Base-by-base conservation (phyloP, 441 rosid genomes). In the Codiaeum variegatum region DNA sequence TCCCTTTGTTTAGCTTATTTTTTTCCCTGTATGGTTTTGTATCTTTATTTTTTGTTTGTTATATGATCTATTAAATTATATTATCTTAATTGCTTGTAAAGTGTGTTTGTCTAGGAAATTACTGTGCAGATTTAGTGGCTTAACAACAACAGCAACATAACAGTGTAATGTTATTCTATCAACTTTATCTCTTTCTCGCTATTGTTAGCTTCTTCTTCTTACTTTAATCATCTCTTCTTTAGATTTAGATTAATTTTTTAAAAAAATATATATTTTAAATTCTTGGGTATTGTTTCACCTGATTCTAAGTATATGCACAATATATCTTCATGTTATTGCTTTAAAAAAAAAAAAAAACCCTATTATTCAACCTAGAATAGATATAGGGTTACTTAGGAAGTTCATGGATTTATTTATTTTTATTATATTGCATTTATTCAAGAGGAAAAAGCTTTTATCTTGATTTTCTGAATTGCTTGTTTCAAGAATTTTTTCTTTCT, bases 301-400 rank as follows among this genome's bases (percentile, higher is more conserved):
- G 72, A 78, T 70, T 76, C 80, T 63, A 13, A 29, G 29, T 34
- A 31, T 65, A n/a, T n/a, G n/a, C n/a, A n/a, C n/a, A n/a, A n/a
- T n/a, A 47, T 34, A 32, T 28, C 70, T 54, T 26, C 56, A 49
- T 34, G 38, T 44, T 47, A 40, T 52, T 62, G 71, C 6, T 58
- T 62, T n/a, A n/a, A n/a, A n/a, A n/a, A n/a, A n/a, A n/a, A n/a
- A n/a, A 23, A 65, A 55, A 75, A 82, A 69, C 81, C 81, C 77
- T 74, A 77, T 56, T 46, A 1, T 55, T 4, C 52, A 47, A 10
- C 42, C 19, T 26, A 31, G 19, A 10, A 61, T n/a, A 52, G 3
- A 15, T n/a, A 46, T 67, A 62, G 59, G 51, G 69, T 71, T 73
- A 46, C 26, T 67, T 68, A 61, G 55, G 38, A 19, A 24, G 26